These are phyloP conservation scores for Cladophialophora chaetospira DNA, from an alignment of 2,329 filamentous ascomycete genomes.

Conservation along the genomic window DNA sequence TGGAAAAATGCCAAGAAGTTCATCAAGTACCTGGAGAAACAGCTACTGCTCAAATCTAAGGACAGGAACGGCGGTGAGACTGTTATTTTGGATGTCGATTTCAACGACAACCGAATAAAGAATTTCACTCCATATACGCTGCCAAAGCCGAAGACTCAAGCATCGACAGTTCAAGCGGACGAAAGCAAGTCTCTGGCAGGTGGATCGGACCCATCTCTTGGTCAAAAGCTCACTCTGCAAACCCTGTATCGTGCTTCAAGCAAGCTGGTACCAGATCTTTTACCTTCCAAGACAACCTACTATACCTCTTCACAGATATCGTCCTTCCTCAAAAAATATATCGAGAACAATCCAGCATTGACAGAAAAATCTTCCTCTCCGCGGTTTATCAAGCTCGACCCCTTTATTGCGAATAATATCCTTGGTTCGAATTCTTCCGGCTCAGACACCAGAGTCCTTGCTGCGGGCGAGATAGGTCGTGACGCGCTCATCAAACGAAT, in stretches of 20 bases:
- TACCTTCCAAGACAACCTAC: conserved; percentile 53
- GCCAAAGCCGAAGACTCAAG: conserved; percentile 57
- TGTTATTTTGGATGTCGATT: conserved; percentile 66
- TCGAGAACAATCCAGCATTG: conserved; percentile 40
- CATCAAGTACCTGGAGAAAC: conserved; percentile 67
- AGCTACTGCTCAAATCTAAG: conserved; percentile 64
- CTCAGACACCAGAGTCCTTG: conserved; percentile 59
- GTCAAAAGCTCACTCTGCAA: conserved; percentile 50
- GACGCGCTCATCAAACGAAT: conserved; percentile 64
- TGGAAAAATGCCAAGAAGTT: conserved; percentile 73
- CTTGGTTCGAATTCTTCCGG: conserved; percentile 55
- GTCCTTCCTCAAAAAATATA: conserved; percentile 58
- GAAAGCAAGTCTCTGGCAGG: conserved; percentile 35
- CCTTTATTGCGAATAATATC: conserved; percentile 63
- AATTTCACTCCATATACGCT: conserved; percentile 65
- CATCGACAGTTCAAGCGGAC: conserved; percentile 42
- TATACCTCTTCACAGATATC: conserved; percentile 64
- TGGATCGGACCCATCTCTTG: conserved; percentile 42
- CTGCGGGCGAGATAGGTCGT: conserved; percentile 60
- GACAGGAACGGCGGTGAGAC: conserved; percentile 66
- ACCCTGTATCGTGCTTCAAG: conserved; percentile 59
- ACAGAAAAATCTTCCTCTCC: conserved; percentile 39
- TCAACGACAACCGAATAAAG: conserved; percentile 56
- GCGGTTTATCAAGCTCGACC: conserved; percentile 63
- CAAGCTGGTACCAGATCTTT: conserved; percentile 59